These are phyloP conservation scores for Alternaria ventricosa DNA, from an alignment of 2,329 filamentous ascomycete species.

Conservation along the genomic window DNA sequence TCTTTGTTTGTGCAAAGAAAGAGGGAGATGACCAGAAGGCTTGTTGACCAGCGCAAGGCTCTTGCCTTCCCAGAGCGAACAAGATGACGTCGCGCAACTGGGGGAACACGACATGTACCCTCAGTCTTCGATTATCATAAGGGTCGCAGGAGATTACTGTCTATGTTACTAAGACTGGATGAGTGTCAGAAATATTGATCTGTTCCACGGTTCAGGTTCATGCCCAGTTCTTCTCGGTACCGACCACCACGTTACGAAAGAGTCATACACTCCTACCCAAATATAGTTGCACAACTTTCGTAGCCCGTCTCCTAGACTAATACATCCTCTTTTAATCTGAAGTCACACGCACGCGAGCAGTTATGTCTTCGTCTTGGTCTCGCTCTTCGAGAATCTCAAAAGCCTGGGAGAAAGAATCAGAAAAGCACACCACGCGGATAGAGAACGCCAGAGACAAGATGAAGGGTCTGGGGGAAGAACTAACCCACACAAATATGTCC, in stretches of 20 bases:
- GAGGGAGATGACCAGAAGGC: too few species aligned
- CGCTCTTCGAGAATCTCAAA: too few species aligned
- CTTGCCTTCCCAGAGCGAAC: not conserved
- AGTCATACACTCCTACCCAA: not conserved
- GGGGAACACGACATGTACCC: not conserved
- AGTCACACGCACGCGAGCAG: too few species aligned
- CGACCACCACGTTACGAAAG: not conserved
- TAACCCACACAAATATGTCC: not conserved
- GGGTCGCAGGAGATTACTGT: fast-evolving
- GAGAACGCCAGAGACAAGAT: too few species aligned
- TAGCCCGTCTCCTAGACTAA: not conserved
- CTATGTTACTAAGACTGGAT: fast-evolving
- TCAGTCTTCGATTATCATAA: not conserved
- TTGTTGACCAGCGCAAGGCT: not conserved
- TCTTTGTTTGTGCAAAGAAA: not conserved
- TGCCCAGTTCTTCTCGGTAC: not conserved
- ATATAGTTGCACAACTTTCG: not conserved
- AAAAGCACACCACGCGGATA: too few species aligned
- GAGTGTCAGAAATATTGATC: fast-evolving
- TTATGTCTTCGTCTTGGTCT: too few species aligned
- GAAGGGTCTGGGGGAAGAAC: not conserved
- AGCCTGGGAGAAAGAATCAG: too few species aligned
- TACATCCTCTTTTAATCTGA: too few species aligned
- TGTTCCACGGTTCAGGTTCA: not conserved
- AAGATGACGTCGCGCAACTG: not conserved